Base-by-base conservation (phyloP, 2,329 filamentous ascomycete species). In the Botrytis cinerea region DNA sequence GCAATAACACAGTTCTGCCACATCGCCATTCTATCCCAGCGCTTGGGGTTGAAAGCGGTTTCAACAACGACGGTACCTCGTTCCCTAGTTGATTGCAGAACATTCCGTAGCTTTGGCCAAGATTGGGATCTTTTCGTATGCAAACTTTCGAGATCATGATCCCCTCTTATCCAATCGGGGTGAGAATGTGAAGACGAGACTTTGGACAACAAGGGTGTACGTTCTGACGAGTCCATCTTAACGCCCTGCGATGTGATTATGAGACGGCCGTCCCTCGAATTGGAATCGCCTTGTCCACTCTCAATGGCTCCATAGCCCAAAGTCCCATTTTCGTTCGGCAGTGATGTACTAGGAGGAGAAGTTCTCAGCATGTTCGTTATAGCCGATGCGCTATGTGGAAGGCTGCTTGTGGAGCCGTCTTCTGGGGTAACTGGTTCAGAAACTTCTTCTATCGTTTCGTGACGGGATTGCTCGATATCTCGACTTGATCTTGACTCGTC, bases 1-100 rank as follows among this genome's bases (percentile, higher is more conserved):
- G 89, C 86, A 18, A 94, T 82, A 4, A 97, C 82, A 0, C 86
- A 87, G 62, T 88, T 87, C 57, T 88, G 82, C 86, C 90, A 91
- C 10, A 97, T 85, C 0, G 87, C 84, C 76, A 86, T 87, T 73
- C 85, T 86, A 80, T 95, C 86, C 93, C 95, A 98, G 35, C 85
- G 86, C 76, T 91, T 92, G 0, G 92, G 92, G 77, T 90, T 89
- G 4, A 85, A 80, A 9, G 88, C 78, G 77, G 59, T 78, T 72
- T 62, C 76, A 71, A 75, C 78, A 75, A 72, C 73, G 38, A 75
- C 51, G 0, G 74, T 51, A 4, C 76, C 77, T 72, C 75, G 76
- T 43, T 78, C 75, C 68, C 67, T 73, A 5, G 79, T 78, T 73
- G 76, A 77, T 38, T 48, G 57, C 25, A 78, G 20, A 25, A 78